Evolutionary conservation across 2,329 filamentous ascomycete species (phyloP).

Genomic region (Colletotrichum phormii): DNA sequence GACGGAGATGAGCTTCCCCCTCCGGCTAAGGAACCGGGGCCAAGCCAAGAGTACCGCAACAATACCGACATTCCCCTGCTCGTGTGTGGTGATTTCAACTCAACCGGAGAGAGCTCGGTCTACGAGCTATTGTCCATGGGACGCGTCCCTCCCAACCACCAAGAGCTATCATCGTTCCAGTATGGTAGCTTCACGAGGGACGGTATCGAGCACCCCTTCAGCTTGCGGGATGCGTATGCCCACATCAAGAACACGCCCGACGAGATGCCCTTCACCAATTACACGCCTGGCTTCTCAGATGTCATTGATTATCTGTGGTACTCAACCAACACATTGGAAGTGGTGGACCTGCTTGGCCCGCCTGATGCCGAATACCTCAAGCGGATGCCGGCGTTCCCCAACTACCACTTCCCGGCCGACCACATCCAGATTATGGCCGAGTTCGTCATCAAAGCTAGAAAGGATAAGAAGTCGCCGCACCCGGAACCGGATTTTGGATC

Average conservation of each 20-base stretch:
- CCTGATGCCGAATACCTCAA: constrained; percentile 88
- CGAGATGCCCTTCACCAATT: constrained; percentile 94
- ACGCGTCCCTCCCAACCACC: constrained; percentile 80
- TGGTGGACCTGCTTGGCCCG: constrained; percentile 85
- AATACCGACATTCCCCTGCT: constrained; percentile 91
- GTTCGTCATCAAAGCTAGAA: constrained; percentile 88
- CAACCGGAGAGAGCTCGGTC: constrained; percentile 85
- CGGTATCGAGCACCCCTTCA: constrained; percentile 95
- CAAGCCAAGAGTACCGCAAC: constrained; percentile 87
- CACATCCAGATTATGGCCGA: constrained; percentile 91
- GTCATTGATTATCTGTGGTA: constrained; percentile 99
- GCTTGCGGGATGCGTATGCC: constrained; percentile 88
- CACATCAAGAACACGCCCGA: constrained; percentile 84
- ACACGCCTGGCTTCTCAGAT: constrained; percentile 91
- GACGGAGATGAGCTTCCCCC: constrained; percentile 62
- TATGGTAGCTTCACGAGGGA: constrained; percentile 95
- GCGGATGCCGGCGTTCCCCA: constrained; percentile 89
- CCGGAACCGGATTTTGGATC: constrained; percentile 72
- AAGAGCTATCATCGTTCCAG: constrained; percentile 81
- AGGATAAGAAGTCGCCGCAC: constrained; percentile 76
- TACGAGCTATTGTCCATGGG: constrained; percentile 91
- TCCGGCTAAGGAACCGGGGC: constrained; percentile 73
- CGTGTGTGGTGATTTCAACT: constrained; percentile 97
- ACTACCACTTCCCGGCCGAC: constrained; percentile 94
- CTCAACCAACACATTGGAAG: constrained; percentile 88